A percentile compares a stretch with the other conserved stretches of the same genome.
Evolutionary conservation across 345 rosid genomes (phyloP).

Genomic region (Salix purpurea): DNA sequence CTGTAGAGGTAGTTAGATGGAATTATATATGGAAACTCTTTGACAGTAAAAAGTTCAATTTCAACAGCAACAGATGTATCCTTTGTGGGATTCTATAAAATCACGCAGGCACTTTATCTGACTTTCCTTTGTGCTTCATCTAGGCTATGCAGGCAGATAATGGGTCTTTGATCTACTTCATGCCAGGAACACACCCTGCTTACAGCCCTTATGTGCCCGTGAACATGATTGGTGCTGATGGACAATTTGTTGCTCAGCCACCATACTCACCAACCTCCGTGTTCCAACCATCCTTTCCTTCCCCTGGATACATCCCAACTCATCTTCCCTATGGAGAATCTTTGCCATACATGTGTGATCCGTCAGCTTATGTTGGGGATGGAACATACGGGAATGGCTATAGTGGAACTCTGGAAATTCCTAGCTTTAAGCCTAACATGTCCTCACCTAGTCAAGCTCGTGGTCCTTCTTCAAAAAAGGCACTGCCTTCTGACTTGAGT

Average conservation of each 20-base stretch:
- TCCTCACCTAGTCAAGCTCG: slow-evolving; percentile 36
- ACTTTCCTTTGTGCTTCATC: background rate
- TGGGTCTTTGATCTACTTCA: slow-evolving; percentile 45
- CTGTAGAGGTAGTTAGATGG: background rate
- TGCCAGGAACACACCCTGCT: slow-evolving; percentile 41
- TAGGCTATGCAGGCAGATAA: slow-evolving; percentile 49
- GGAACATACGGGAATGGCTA: slow-evolving; percentile 25
- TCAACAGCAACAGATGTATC: background rate
- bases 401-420: slow-evolving; percentile 30
- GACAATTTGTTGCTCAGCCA: slow-evolving; percentile 31
- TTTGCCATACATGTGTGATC: slow-evolving; percentile 35
- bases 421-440: slow-evolving; percentile 27
- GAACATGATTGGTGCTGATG: slow-evolving; percentile 24
- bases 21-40: background rate
- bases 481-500: slow-evolving; percentile 6
- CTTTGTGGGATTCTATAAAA: background rate
- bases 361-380: slow-evolving; percentile 18
- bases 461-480: slow-evolving; percentile 4
- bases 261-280: slow-evolving; percentile 28
- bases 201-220: slow-evolving; percentile 33
- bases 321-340: slow-evolving; percentile 37
- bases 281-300: slow-evolving; percentile 18
- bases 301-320: slow-evolving; percentile 38
- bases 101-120: background rate
- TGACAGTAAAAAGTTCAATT: background rate